These are phyloP conservation scores for Diaporthe aspalathi DNA, from an alignment of 2,329 filamentous ascomycete genomes.

Conservation along the genomic window DNA sequence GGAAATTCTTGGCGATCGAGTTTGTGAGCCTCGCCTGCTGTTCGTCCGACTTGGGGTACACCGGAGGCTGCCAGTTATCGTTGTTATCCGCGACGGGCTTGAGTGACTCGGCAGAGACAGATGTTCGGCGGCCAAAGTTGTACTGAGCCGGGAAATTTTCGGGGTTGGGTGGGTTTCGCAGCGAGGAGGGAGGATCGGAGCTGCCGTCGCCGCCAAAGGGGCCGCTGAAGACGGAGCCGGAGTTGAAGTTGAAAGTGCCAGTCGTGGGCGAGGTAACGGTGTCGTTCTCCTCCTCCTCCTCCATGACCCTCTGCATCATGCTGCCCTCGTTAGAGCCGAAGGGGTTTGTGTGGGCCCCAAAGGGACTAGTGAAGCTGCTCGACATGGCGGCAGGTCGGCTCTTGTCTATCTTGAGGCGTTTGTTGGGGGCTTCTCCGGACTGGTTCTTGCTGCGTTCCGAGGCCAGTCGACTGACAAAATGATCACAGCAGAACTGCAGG, in stretches of 20 bases:
- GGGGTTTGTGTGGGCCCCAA: constrained; percentile 76
- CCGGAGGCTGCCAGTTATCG: constrained; percentile 91
- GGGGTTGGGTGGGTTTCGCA: constrained; percentile 63
- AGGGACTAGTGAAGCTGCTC: constrained; percentile 80
- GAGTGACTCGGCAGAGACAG: constrained; percentile 95
- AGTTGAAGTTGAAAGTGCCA: constrained; percentile 63
- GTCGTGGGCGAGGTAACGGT: constrained; percentile 80
- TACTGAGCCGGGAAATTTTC: constrained; percentile 91
- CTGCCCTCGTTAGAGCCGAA: constrained; percentile 69
- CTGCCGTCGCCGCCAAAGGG: constrained; percentile 63
- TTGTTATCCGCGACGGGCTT: constrained; percentile 86
- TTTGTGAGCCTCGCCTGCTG: constrained; percentile 82
- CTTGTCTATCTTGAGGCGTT: constrained; percentile 37
- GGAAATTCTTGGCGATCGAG: constrained; percentile 89
- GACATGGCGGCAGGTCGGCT: constrained; percentile 65
- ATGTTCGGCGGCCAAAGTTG: constrained; percentile 92
- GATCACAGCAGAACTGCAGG: constrained; percentile 77
- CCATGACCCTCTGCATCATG: constrained; percentile 70
- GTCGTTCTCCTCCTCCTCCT: constrained; percentile 89
- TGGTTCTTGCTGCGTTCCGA: constrained; percentile 70
- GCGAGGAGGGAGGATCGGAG: constrained; percentile 58
- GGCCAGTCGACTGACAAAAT: constrained; percentile 74
- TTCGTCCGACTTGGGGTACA: constrained; percentile 83
- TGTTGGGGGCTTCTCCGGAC: constrained; percentile 47
- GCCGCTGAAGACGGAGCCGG: constrained; percentile 59